phyloP scores from a whole-genome alignment of 345 rosid genomes.

The Alliaria petiolata region DNA sequence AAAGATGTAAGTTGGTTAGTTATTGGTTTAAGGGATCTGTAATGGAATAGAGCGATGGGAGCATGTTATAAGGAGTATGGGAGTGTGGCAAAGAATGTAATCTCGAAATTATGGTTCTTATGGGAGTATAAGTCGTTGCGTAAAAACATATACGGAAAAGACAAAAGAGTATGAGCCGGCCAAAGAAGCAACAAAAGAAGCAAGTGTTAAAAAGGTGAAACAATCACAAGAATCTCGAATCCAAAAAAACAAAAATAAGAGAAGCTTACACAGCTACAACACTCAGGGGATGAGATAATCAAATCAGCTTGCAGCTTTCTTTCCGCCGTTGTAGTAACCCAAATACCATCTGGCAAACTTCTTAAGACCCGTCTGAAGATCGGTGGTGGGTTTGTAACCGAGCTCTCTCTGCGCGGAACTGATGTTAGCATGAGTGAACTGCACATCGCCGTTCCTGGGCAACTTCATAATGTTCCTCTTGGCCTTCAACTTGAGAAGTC shows the following conservation, averaged over 20 bases:
- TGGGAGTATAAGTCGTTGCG: slow-evolving; percentile 7
- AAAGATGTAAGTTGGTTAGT: neutral
- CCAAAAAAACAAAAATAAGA: neutral
- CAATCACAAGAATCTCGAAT: slow-evolving; percentile 36
- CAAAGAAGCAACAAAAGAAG: slow-evolving; percentile 21
- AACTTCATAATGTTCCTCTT: slow-evolving; percentile 68
- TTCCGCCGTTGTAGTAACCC: slow-evolving; percentile 59
- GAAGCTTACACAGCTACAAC: slow-evolving; percentile 9
- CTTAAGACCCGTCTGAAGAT: slow-evolving; percentile 86
- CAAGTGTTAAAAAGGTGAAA: slow-evolving; percentile 25
- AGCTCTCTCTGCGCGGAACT: slow-evolving; percentile 82
- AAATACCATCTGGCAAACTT: slow-evolving; percentile 90
- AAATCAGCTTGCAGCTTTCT: slow-evolving; percentile 49
- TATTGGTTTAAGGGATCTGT: neutral
- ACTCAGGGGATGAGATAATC: neutral
- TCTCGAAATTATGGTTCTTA: slow-evolving; percentile 10
- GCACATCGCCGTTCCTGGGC: slow-evolving; percentile 92
- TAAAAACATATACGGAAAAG: slow-evolving; percentile 6
- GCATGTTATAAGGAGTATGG: too few species aligned
- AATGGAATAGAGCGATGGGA: too few species aligned
- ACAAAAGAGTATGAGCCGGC: slow-evolving; percentile 5
- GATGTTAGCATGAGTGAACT: slow-evolving; percentile 83
- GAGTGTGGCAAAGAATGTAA: slow-evolving; percentile 1
- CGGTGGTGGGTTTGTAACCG: slow-evolving; percentile 81
- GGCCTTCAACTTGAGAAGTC: slow-evolving; percentile 77